Evolutionary conservation across 2,329 filamentous ascomycete species (phyloP).

Genomic region (Neoscytalidium dimidiatum): DNA sequence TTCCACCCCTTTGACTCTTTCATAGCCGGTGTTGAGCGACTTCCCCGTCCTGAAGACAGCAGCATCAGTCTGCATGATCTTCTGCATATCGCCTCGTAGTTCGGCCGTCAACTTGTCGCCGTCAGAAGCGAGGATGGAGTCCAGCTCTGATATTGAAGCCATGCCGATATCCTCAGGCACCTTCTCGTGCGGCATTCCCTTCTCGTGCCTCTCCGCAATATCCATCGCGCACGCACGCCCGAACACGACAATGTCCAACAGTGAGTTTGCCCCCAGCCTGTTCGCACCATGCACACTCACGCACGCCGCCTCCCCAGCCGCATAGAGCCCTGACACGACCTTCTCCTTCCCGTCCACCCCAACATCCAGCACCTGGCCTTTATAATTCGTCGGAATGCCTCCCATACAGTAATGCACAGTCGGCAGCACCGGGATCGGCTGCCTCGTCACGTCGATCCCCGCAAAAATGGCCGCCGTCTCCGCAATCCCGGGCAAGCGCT

Average conservation of each 20-base stretch:
- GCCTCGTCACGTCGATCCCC: constrained; percentile 51
- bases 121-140: constrained; percentile 38
- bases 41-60: constrained; percentile 49
- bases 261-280: constrained; percentile 50
- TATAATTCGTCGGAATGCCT: constrained; percentile 53
- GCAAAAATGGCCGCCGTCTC: constrained; percentile 54
- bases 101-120: constrained; percentile 42
- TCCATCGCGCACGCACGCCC: constrained; percentile 49
- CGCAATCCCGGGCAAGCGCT: constrained; percentile 52
- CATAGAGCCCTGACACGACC: constrained; percentile 49
- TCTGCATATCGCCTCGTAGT: constrained; percentile 47
- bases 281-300: constrained; percentile 54
- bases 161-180: constrained; percentile 38
- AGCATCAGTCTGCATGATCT: constrained; percentile 49
- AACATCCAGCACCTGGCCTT: constrained; percentile 49
- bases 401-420: constrained; percentile 58
- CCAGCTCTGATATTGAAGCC: constrained; percentile 36
- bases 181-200: constrained; percentile 37
- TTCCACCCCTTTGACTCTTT: constrained; percentile 37
- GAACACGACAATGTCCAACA: constrained; percentile 54
- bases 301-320: constrained; percentile 51
- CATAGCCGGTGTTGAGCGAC: constrained; percentile 37
- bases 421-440: constrained; percentile 53
- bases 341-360: constrained; percentile 41
- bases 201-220: constrained; percentile 42